phyloP scores from a whole-genome alignment of 805 yeast genomes.

The Priceomyces melissophilus region DNA sequence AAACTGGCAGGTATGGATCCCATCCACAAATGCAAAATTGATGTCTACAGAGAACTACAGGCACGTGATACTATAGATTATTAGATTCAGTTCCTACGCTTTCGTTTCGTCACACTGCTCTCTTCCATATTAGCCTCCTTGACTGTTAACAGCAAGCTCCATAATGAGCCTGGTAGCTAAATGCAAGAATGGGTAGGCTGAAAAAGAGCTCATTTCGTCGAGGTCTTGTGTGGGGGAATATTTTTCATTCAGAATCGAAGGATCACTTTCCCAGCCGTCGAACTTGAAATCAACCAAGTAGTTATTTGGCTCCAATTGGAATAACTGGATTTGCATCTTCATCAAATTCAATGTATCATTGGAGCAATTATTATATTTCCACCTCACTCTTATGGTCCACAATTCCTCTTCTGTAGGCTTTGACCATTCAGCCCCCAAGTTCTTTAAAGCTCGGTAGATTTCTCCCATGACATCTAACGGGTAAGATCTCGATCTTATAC shows the following conservation, averaged over 20 bases:
- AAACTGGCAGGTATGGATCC: no score
- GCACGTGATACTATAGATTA: no score
- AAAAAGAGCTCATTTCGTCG: slow-evolving; percentile 83
- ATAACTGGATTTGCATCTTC: slow-evolving; percentile 96
- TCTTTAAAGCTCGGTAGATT: slow-evolving; percentile 88
- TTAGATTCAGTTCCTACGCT: background rate
- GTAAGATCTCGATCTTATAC: slow-evolving; percentile 91
- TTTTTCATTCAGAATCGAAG: slow-evolving; percentile 7
- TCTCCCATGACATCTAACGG: slow-evolving; percentile 99
- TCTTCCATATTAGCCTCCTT: slow-evolving; percentile 47
- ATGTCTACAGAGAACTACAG: no score
- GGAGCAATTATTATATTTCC: slow-evolving; percentile 66
- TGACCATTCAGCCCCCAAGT: slow-evolving; percentile 96
- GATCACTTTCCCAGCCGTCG: slow-evolving; percentile 82
- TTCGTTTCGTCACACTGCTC: no score
- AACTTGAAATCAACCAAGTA: slow-evolving; percentile 95
- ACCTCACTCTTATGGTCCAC: slow-evolving; percentile 94
- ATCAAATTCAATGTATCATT: slow-evolving; percentile 61
- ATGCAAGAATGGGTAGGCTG: slow-evolving; percentile 93
- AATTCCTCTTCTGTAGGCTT: slow-evolving; percentile 90
- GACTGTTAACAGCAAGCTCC: slow-evolving; percentile 96
- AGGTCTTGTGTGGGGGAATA: slow-evolving; percentile 33
- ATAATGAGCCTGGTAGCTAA: slow-evolving; percentile 87
- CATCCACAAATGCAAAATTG: no score
- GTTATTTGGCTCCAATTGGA: slow-evolving; percentile 93